phyloP scores from a whole-genome alignment of 306 rosid genomes.

The Canavalia gladiata region DNA sequence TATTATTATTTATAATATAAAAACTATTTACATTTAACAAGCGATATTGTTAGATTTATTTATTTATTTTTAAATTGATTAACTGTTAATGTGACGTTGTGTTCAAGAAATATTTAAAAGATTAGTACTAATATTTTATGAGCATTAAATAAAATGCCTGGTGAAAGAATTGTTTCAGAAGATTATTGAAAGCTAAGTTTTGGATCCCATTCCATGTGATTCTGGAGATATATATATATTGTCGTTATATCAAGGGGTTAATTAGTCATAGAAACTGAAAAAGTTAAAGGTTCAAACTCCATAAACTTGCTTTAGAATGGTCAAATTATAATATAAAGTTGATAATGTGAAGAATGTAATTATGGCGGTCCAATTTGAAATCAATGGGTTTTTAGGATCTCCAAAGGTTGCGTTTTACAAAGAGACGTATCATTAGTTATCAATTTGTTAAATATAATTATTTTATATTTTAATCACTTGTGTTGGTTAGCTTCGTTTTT shows the following conservation, averaged over 20 bases:
- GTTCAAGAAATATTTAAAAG: background rate
- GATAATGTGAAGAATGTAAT: slow-evolving; percentile 23
- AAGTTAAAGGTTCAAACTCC: background rate
- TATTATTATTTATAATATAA: background rate
- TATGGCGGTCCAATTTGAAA: background rate
- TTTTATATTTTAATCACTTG: too few species aligned
- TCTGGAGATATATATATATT: background rate
- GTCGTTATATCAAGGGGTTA: background rate
- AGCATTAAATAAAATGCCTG: background rate
- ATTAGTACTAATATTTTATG: too few species aligned
- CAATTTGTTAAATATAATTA: too few species aligned
- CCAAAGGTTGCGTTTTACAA: background rate
- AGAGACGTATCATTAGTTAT: too few species aligned
- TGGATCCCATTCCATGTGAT: slow-evolving; percentile 40
- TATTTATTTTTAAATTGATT: background rate
- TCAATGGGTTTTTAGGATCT: background rate
- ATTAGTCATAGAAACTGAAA: background rate
- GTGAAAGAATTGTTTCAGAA: background rate
- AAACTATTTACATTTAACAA: too few species aligned
- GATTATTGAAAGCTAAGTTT: slow-evolving; percentile 35
- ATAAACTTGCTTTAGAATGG: slow-evolving; percentile 12
- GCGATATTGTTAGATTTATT: background rate
- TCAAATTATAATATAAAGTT: slow-evolving; percentile 33
- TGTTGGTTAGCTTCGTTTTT: too few species aligned
- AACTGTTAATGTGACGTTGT: background rate